phyloP scores from a whole-genome alignment of 371 early-diverging fungal genomes.

The Apophysomyces trapeziformis region DNA sequence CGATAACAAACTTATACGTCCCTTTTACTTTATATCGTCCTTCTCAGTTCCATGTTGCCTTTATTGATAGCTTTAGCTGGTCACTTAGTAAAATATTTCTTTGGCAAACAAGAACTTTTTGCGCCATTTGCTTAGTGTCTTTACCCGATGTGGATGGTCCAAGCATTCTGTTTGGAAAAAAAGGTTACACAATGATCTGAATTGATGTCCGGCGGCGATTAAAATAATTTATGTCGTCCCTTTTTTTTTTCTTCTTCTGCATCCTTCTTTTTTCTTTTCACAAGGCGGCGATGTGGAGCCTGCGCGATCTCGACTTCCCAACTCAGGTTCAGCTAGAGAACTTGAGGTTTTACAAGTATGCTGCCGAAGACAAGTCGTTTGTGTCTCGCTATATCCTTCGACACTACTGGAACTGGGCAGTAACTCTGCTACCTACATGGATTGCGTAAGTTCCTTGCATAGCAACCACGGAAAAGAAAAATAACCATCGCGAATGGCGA shows the following conservation, averaged over 20 bases:
- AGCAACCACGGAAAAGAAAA: neutral
- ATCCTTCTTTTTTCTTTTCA: conserved; percentile 1
- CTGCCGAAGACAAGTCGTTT: conserved; percentile 85
- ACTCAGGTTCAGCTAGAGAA: conserved; percentile 71
- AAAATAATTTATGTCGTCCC: neutral
- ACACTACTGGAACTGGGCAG: conserved; percentile 91
- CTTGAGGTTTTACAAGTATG: conserved; percentile 83
- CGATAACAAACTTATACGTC: too few relatives aligned
- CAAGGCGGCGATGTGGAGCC: conserved; percentile 19
- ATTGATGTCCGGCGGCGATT: neutral
- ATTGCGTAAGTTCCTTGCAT: conserved; percentile 78
- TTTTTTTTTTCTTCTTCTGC: conserved; percentile 5
- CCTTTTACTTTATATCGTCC: too few relatives aligned
- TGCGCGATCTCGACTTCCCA: conserved; percentile 26
- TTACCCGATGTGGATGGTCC: too few relatives aligned
- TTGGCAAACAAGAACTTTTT: too few relatives aligned
- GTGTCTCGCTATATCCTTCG: conserved; percentile 82
- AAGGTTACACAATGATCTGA: neutral
- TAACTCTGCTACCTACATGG: conserved; percentile 88
- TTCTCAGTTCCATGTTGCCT: too few relatives aligned
- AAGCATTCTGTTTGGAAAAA: too few relatives aligned
- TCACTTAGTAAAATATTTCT: too few relatives aligned
- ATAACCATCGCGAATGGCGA: neutral
- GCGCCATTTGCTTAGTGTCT: too few relatives aligned
- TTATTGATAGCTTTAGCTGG: too few relatives aligned